phyloP scores from a whole-genome alignment of 2,329 filamentous ascomycete genomes.

The Beauveria pseudobassiana region DNA sequence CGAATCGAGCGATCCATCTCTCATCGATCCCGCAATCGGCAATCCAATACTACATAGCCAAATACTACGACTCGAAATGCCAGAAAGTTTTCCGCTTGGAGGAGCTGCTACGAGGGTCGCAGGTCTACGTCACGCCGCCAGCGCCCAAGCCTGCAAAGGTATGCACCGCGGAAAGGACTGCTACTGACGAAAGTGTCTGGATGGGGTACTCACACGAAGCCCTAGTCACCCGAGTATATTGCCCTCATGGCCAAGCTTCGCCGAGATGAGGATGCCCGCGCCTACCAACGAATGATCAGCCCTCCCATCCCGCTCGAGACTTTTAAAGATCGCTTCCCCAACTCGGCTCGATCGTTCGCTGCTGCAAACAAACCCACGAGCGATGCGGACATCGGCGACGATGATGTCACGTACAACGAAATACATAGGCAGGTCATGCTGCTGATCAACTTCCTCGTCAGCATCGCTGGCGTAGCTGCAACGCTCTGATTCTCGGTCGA shows the following conservation, averaged over 20 bases:
- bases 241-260: constrained; percentile 81
- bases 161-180: background rate
- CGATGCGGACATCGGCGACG: constrained; percentile 43
- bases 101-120: constrained; percentile 61
- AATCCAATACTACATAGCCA: constrained; percentile 67
- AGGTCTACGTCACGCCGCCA: constrained; percentile 71
- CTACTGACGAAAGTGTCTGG: constrained; percentile 51
- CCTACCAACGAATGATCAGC: constrained; percentile 75
- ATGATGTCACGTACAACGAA: constrained; percentile 63
- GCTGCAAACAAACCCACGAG: constrained; percentile 42
- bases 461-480: constrained; percentile 69
- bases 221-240: constrained; percentile 71
- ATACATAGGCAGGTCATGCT: constrained; percentile 75
- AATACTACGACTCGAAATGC: constrained; percentile 52
- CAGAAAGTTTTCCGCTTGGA: constrained; percentile 53
- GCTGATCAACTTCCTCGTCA: constrained; percentile 84
- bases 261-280: constrained; percentile 70
- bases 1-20: constrained; percentile 36
- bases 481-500: constrained; percentile 68
- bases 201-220: constrained; percentile 11
- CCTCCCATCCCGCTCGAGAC: constrained; percentile 48
- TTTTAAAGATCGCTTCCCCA: constrained; percentile 52
- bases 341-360: constrained; percentile 47
- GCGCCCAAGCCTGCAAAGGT: constrained; percentile 56
- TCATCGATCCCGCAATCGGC: constrained; percentile 46